Percentiles rank a stretch among this genome's conserved stretches.
These are phyloP conservation scores for Sanghuangporus baumii DNA, from an alignment of 1,284 basidiomycete species.

Conservation along the genomic window DNA sequence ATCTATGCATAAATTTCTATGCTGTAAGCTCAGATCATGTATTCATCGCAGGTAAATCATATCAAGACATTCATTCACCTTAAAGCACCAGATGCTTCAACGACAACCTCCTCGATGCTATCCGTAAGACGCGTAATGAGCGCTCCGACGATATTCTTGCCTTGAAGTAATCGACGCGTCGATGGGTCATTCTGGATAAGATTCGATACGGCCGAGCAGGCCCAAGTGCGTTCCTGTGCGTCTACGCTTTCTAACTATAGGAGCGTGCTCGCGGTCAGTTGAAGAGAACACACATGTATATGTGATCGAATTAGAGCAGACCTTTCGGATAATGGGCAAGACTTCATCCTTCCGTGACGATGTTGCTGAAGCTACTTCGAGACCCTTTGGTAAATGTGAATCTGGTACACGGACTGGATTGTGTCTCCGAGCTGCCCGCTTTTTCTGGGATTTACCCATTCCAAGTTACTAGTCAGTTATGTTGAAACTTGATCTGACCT, in stretches of 20 bases:
- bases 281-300: background rate
- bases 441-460: slow-evolving; percentile 91
- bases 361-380: slow-evolving; percentile 60
- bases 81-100: slow-evolving; percentile 81
- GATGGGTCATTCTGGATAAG: slow-evolving; percentile 86
- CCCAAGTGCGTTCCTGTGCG: slow-evolving; percentile 80
- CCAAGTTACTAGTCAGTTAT: background rate
- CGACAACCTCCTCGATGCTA: slow-evolving; percentile 78
- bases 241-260: slow-evolving; percentile 70
- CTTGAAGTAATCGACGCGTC: slow-evolving; percentile 81
- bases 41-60: background rate
- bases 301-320: slow-evolving; percentile 23
- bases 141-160: slow-evolving; percentile 84
- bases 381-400: slow-evolving; percentile 78
- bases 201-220: slow-evolving; percentile 87
- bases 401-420: slow-evolving; percentile 91
- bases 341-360: slow-evolving; percentile 75
- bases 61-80: slow-evolving; percentile 44
- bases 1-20: slow-evolving; percentile 88
- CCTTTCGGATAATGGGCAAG: slow-evolving; percentile 85
- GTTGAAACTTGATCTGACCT: background rate
- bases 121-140: slow-evolving; percentile 83
- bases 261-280: background rate
- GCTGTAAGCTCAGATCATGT: background rate
- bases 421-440: slow-evolving; percentile 72